Percentiles rank a stretch among this genome's conserved stretches.
Evolutionary conservation across 2,329 filamentous ascomycete species (phyloP).

Genomic region (Pseudocercospora macadamiae): DNA sequence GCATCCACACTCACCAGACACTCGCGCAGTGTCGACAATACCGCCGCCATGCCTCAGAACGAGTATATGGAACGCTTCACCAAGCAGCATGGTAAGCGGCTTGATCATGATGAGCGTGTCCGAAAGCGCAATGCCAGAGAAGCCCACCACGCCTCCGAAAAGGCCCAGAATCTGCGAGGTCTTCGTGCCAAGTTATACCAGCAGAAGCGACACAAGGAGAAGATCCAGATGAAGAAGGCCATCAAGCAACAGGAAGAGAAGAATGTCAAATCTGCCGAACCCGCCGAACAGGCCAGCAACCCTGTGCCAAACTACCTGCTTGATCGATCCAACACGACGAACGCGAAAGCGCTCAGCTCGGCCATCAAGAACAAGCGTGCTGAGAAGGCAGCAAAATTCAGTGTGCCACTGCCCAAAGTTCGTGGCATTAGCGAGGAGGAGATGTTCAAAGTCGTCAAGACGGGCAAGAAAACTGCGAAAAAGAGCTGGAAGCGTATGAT

Average conservation of each 20-base stretch:
- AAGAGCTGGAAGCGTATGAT: constrained; percentile 76
- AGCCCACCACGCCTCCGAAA: constrained; percentile 81
- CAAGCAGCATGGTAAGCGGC: constrained; percentile 60
- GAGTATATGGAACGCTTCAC: constrained; percentile 76
- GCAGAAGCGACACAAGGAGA: constrained; percentile 92
- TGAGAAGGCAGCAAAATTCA: constrained; percentile 93
- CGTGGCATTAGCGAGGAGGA: constrained; percentile 92
- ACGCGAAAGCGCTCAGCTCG: constrained; percentile 74
- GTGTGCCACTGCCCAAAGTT: constrained; percentile 90
- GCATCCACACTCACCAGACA: constrained; percentile 1
- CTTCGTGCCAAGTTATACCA: constrained; percentile 91
- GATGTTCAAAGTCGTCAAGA: constrained; percentile 97
- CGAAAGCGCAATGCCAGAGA: constrained; percentile 89
- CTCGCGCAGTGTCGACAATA: constrained; percentile 10
- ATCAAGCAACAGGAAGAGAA: constrained; percentile 95
- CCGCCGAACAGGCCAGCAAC: constrained; percentile 75
- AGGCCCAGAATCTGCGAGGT: constrained; percentile 91
- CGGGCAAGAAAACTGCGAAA: constrained; percentile 90
- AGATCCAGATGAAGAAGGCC: constrained; percentile 95
- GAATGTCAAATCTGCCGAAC: constrained; percentile 83
- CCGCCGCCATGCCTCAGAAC: constrained; percentile 70
- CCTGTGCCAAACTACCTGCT: constrained; percentile 92
- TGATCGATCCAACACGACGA: constrained; percentile 72
- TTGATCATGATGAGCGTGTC: constrained; percentile 84
- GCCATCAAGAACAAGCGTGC: constrained; percentile 94